phyloP scores from a whole-genome alignment of 345 rosid genomes.

The Citrus unshiu region DNA sequence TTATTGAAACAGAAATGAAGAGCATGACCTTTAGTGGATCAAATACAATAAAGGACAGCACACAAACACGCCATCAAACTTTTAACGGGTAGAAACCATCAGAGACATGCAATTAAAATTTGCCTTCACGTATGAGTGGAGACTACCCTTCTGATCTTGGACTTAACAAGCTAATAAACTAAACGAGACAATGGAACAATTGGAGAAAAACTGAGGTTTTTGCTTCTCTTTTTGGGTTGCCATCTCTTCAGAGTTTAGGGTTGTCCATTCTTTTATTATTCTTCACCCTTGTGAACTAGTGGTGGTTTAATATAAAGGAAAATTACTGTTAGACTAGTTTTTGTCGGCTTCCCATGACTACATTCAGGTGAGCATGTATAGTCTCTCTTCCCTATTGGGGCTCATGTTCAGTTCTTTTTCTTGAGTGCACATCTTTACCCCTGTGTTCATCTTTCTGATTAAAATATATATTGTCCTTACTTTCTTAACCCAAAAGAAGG shows the following conservation, averaged over 20 bases:
- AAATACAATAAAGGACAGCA: neutral
- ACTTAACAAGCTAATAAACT: neutral
- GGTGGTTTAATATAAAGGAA: neutral
- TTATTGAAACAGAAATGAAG: constrained; percentile 2
- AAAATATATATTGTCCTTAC: neutral
- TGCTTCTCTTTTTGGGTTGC: neutral
- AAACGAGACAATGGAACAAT: neutral
- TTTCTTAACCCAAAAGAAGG: neutral
- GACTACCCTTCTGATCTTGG: neutral
- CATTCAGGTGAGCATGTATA: neutral
- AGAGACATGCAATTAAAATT: neutral
- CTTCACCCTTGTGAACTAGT: neutral
- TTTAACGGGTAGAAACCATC: neutral
- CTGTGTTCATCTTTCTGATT: neutral
- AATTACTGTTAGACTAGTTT: neutral
- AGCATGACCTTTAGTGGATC: neutral
- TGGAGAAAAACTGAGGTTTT: neutral
- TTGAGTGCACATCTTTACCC: neutral
- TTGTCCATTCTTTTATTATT: neutral
- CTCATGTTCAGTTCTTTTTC: neutral
- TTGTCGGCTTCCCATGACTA: too few relatives aligned
- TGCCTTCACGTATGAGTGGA: neutral
- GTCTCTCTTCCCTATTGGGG: neutral
- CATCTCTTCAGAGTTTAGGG: neutral
- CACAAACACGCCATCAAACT: neutral